These are phyloP conservation scores for Blastomyces silverae DNA, from an alignment of 2,329 filamentous ascomycete species.

Conservation along the genomic window DNA sequence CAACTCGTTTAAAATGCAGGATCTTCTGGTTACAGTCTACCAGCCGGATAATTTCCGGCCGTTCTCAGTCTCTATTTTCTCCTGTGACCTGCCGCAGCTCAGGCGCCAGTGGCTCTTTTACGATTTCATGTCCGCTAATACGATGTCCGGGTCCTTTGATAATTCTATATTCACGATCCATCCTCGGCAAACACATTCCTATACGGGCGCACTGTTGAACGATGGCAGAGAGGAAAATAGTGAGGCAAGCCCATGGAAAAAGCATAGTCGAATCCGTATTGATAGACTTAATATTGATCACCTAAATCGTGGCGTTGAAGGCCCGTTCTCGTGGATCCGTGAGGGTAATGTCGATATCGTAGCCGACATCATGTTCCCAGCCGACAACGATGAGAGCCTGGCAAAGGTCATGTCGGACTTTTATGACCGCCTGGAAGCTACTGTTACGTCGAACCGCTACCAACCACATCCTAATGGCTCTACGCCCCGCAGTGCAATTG, in stretches of 20 bases:
- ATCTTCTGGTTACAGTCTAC: constrained; percentile 83
- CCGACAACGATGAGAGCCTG: constrained; percentile 78
- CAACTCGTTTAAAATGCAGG: constrained; percentile 92
- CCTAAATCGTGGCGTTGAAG: constrained; percentile 84
- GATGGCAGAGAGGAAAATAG: constrained; percentile 54
- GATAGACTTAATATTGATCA: constrained; percentile 94
- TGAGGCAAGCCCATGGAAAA: constrained; percentile 77
- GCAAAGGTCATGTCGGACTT: constrained; percentile 95
- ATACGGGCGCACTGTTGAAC: constrained; percentile 57
- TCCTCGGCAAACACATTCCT: constrained; percentile 79
- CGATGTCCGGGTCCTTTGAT: constrained; percentile 93
- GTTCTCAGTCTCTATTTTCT: constrained; percentile 91
- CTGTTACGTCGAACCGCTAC: constrained; percentile 71
- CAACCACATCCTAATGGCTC: constrained; percentile 22
- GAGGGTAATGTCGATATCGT: constrained; percentile 96
- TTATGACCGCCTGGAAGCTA: constrained; percentile 91
- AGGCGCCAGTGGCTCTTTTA: constrained; percentile 98
- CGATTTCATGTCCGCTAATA: constrained; percentile 89
- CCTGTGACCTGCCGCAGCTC: constrained; percentile 84
- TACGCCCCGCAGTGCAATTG: neutral
- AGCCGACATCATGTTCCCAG: constrained; percentile 88
- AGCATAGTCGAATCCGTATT: constrained; percentile 85
- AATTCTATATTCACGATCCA: constrained; percentile 97
- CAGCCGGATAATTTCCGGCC: constrained; percentile 89
- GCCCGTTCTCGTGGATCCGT: constrained; percentile 95